Evolutionary conservation across 257 asterid species (phyloP), one percentile per base, ranked within the genome.

Genomic region (Sherardia arvensis): DNA sequence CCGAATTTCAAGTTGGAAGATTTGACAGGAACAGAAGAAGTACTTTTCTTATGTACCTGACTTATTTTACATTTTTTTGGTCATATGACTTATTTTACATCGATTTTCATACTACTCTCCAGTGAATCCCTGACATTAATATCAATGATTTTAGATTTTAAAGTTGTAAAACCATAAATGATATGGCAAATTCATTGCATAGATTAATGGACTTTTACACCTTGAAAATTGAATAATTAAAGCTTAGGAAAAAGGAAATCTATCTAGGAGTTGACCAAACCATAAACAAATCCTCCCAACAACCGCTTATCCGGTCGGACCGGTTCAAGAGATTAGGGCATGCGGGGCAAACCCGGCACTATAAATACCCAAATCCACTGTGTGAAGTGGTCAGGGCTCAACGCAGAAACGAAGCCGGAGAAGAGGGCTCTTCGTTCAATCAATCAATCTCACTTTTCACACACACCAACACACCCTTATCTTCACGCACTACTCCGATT

Each of bases 401-500:
- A 77, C 76, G 75, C 64, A 74, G 70, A 73, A 73, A 80, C 85
- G 75, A 65, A 83, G 86, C 86, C 86, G 78, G 65, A 69, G 83
- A 72, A 78, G 83, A 80, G 82, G 86, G 82, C 84, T 73, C 68
- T 65, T 69, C 59, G 58, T 65, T 68, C 63, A 67, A 21, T 14
- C 21, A 12, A n/a, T 33, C 40, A 7, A 8, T 38, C 30, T 0
- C 21, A n/a, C n/a, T n/a, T 27, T 9, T 62, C 51, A 43, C 51
- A 38, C 51, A 43, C 51, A 43, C n/a, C n/a, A 43, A 15, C 21
- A 43, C 51, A 43, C 11, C 12, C 23, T 36, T 21, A 29, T 12
- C 53, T 57, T 47, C 45, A 59, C 71, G 71, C 12, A n/a, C 28
- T 27, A n/a, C 28, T 27, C 60, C 26, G 53, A 20, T 51, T 49